Conservation (phyloP, 257 asterid species). For the Euphrasia confusa region DNA sequence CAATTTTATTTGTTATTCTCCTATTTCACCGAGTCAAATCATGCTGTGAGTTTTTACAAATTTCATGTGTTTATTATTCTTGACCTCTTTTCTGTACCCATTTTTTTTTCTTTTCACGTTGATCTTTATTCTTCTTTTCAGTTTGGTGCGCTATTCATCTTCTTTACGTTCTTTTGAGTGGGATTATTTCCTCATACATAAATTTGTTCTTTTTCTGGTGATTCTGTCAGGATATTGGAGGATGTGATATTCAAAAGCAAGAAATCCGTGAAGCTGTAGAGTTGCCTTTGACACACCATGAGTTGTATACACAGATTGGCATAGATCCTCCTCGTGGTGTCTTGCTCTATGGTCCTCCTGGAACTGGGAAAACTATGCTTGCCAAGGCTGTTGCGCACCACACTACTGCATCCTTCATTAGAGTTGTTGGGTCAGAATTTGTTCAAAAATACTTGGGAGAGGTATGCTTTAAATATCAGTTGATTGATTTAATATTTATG, state of each 20-base stretch:
- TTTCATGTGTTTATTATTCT: neutral
- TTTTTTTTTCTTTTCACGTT: neutral
- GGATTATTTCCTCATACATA: neutral
- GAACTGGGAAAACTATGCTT: conserved; percentile 93
- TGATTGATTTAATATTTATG: conserved; percentile 10
- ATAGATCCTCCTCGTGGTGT: conserved; percentile 95
- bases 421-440: conserved; percentile 87
- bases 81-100: neutral
- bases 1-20: neutral
- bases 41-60: conserved; percentile 7
- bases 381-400: conserved; percentile 90
- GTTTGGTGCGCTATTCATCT: neutral
- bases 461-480: conserved; percentile 37
- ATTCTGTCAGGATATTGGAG: conserved; percentile 68
- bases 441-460: conserved; percentile 93
- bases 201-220: conserved; percentile 16
- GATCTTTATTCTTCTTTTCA: neutral
- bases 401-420: conserved; percentile 85
- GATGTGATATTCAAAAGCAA: conserved; percentile 90
- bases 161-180: neutral
- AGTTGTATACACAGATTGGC: conserved; percentile 77
- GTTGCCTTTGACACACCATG: conserved; percentile 84
- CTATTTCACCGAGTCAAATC: neutral
- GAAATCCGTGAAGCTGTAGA: conserved; percentile 94
- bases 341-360: conserved; percentile 92